phyloP scores from a whole-genome alignment of 768 basidiomycete genomes.

The Boletus rubroflammeus region DNA sequence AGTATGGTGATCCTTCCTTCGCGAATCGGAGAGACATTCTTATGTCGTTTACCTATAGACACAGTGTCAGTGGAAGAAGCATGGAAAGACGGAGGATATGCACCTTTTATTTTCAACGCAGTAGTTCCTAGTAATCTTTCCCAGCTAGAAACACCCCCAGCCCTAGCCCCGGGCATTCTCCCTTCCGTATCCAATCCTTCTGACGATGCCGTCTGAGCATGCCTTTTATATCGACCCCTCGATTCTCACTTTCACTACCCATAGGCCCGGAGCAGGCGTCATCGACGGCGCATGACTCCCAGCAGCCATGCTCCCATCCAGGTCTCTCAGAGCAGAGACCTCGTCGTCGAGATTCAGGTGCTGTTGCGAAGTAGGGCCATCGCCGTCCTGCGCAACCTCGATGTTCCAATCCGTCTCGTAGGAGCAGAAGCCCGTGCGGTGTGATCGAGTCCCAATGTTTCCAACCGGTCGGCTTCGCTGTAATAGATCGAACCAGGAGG shows the following conservation, averaged over 20 bases:
- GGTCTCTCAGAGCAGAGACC: too few relatives aligned
- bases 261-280: constrained; percentile 32
- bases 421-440: constrained; percentile 58
- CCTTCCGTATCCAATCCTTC: too few relatives aligned
- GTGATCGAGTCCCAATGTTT: constrained; percentile 68
- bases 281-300: constrained; percentile 38
- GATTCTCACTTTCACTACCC: constrained; percentile 37
- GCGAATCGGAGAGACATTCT: too few relatives aligned
- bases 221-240: constrained; percentile 53
- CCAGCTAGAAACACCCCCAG: constrained; percentile 66
- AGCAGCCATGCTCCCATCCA: constrained; percentile 40
- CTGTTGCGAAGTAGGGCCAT: constrained; percentile 20
- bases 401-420: constrained; percentile 84
- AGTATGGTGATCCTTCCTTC: constrained; percentile 61
- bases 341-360: too few relatives aligned
- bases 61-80: not conserved
- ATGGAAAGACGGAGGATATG: not conserved
- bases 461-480: constrained; percentile 68
- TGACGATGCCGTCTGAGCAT: constrained; percentile 35
- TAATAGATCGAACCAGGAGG: constrained; percentile 70
- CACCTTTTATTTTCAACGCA: constrained; percentile 70
- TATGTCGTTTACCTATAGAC: too few relatives aligned
- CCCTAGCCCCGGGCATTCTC: constrained; percentile 69
- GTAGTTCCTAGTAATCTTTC: too few relatives aligned
- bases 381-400: constrained; percentile 66